These are phyloP conservation scores for Achaetomium macrosporum DNA, from an alignment of 2,329 filamentous ascomycete species.

Conservation along the genomic window DNA sequence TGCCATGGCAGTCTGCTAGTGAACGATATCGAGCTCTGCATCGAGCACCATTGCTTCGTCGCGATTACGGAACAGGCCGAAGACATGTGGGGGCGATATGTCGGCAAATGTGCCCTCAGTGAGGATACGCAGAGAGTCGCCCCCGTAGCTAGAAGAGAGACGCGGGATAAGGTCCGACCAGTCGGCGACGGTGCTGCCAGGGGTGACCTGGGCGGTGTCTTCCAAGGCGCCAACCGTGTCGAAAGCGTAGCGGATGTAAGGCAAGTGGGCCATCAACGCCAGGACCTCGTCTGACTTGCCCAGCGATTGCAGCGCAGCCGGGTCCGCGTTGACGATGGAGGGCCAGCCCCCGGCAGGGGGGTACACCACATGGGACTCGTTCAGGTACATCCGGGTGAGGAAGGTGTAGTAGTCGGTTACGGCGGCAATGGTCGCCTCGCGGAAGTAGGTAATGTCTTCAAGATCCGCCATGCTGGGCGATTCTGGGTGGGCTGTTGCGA, in stretches of 20 bases:
- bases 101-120: background rate
- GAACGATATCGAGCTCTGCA: no score
- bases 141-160: background rate
- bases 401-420: constrained; percentile 2
- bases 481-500: background rate
- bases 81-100: background rate
- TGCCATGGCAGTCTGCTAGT: no score
- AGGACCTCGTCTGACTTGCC: constrained; percentile 7
- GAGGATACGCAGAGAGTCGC: background rate
- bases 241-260: background rate
- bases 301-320: background rate
- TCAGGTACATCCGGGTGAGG: constrained; percentile 3
- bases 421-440: background rate
- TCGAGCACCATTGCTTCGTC: no score
- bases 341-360: constrained; percentile 4
- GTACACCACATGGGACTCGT: constrained; percentile 1
- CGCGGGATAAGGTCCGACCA: background rate
- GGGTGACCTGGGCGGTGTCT: background rate
- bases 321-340: constrained; percentile 4
- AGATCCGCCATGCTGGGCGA: background rate
- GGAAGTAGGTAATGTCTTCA: background rate
- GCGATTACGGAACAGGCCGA: background rate
- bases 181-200: background rate
- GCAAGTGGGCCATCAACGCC: constrained; percentile 2
- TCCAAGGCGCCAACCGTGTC: background rate